Evolutionary conservation across 164 flowering plant genomes (phyloP), one percentile per base, ranked within the genome.

Genomic region (Vitis rotundifolia): DNA sequence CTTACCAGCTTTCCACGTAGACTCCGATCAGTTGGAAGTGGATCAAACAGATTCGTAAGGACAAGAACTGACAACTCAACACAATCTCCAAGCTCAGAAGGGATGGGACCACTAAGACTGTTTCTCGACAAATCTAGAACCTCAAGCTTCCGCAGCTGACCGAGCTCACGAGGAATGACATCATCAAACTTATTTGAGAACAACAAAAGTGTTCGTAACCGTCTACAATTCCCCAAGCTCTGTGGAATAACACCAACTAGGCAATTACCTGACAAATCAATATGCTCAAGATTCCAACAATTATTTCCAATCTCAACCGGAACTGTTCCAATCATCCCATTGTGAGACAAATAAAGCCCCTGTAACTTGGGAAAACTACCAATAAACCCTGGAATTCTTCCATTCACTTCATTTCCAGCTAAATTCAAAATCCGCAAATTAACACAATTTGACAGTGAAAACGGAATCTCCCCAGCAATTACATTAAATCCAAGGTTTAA

Each of bases 111-210:
- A 53, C 80, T 75, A 9, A 88, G 81, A 52, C 76, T 69, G 76
- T 92, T 92, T 73, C 93, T 83, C 10, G 97, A 92, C 48, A 92
- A 76, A 77, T 92, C 95, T 64, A 92, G 69, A 76, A 87, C 89
- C 72, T 85, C 75, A 13, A 93, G 93, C 75, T 72, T 83, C 56
- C 63, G 63, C 61, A 93, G 85, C 69, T 16, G 68, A 3, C 98
- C 98, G 49, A 91, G 77, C 47, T 83, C 88, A 56, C 69, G 49
- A 9, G 98, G 97, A 54, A 93, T 79, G 9, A 11, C 60, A 10
- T 76, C 90, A 44, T 84, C 80, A 70, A 93, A 81, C 84, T 78
- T 53, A 78, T 91, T 93, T 0, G 95, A 86, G 66, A 75, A 88
- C 82, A 91, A 74, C 56, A 81, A 71, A 64, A 92, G 73, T 0